Percentiles rank a stretch among this genome's conserved stretches.
These are phyloP conservation scores for Astrothelium macrocarpum DNA, from an alignment of 495 filamentous ascomycete species.

Conservation along the genomic window DNA sequence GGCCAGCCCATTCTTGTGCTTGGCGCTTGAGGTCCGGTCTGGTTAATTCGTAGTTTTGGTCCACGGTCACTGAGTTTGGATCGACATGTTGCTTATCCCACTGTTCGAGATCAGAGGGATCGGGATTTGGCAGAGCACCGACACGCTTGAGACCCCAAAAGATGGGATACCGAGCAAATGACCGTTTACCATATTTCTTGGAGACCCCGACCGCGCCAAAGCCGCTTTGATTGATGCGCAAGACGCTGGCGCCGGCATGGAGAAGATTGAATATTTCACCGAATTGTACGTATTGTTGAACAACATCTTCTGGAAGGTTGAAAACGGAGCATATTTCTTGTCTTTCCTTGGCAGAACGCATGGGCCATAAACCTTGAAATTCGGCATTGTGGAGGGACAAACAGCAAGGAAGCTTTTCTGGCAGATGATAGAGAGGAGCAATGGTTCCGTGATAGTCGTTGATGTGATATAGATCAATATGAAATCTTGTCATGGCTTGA, in stretches of 20 bases:
- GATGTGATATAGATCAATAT: conserved; percentile 67
- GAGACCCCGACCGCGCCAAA: conserved; percentile 70
- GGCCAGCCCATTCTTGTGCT: conserved; percentile 68
- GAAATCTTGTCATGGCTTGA: conserved; percentile 48
- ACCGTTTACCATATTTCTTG: conserved; percentile 65
- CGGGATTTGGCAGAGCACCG: conserved; percentile 63
- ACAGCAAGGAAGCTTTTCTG: conserved; percentile 51
- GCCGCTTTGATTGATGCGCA: conserved; percentile 64
- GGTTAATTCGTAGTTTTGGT: conserved; percentile 47
- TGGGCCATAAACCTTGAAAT: conserved; percentile 66
- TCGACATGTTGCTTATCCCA: conserved; percentile 50
- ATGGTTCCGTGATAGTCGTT: conserved; percentile 73
- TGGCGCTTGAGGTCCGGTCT: conserved; percentile 52
- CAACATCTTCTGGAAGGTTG: conserved; percentile 45
- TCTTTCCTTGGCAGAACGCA: conserved; percentile 57
- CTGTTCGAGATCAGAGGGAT: conserved; percentile 62
- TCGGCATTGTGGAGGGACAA: conserved; percentile 60
- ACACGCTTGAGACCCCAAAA: conserved; percentile 68
- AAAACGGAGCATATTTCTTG: conserved; percentile 64
- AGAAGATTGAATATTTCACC: conserved; percentile 64
- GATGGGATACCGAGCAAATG: conserved; percentile 65
- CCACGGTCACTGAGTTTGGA: conserved; percentile 45
- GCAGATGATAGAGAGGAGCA: conserved; percentile 61
- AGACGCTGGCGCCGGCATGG: conserved; percentile 62
- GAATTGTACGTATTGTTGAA: conserved; percentile 54